Conservation (phyloP, 495 filamentous ascomycete genomes). For the Daldinia decipiens region DNA sequence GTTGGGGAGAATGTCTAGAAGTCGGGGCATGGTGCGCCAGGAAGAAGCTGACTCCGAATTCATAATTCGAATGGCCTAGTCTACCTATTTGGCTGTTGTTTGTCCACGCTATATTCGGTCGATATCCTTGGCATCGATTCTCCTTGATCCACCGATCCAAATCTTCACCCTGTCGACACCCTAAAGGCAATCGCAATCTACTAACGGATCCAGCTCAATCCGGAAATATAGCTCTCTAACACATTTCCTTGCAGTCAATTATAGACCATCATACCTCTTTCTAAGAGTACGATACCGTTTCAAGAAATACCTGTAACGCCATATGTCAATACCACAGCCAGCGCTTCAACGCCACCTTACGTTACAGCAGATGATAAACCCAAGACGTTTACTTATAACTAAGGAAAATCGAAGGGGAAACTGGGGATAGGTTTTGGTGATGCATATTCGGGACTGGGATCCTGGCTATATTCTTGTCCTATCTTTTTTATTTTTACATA, state of each 20-base stretch:
- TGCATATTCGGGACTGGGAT: conserved; percentile 33
- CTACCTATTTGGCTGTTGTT: conserved; percentile 18
- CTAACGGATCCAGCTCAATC: conserved; percentile 11
- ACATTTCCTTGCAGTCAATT: background rate
- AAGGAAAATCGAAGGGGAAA: conserved; percentile 7
- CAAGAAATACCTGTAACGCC: conserved; percentile 80
- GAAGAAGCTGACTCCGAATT: conserved; percentile 60
- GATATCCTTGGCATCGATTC: conserved; percentile 28
- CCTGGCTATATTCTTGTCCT: conserved; percentile 36
- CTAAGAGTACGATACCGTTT: conserved; percentile 91
- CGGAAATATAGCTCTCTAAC: conserved; percentile 1
- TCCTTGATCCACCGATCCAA: conserved; percentile 24
- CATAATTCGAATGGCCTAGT: conserved; percentile 22
- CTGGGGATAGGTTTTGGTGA: conserved; percentile 9
- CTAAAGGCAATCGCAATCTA: conserved; percentile 15
- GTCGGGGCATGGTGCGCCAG: conserved; percentile 94
- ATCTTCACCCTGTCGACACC: conserved; percentile 14
- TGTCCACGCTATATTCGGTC: conserved; percentile 19
- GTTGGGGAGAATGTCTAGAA: conserved; percentile 90
- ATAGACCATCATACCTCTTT: conserved; percentile 74
- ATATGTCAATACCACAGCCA: conserved; percentile 28
- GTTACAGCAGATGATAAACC: conserved; percentile 24
- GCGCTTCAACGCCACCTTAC: conserved; percentile 16
- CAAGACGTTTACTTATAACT: conserved; percentile 5
- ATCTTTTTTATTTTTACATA: conserved; percentile 8